Base-by-base conservation (phyloP, 805 yeast genomes). In the Suhomyces sp. region DNA sequence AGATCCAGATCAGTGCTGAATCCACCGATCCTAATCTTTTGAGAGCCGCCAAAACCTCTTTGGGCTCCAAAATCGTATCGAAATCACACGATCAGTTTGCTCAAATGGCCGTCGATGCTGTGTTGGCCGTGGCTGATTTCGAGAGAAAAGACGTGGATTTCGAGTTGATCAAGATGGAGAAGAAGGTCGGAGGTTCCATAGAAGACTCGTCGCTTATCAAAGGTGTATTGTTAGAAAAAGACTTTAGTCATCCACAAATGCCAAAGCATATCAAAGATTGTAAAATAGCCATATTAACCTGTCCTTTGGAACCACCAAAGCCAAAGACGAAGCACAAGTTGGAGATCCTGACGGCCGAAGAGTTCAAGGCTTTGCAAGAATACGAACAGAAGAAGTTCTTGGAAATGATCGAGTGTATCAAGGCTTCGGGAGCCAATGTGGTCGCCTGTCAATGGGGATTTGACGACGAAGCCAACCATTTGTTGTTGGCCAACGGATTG, bases 371-470 rank as follows among this genome's bases (percentile, higher is more conserved):
- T 57, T 81, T 94, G 67, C 99, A 96, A 76, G 83, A 82, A 49
- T 94, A 94, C 71, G 99, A 94, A 77, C 93, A 87, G 61, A 85
- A 87, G 58, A 91, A 90, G 70, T 94, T 94, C 68, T 82, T 79
- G 67, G 90, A 89, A 69, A 94, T 94, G 99, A 91, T 94, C 54
- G 79, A 86, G 54, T 74, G 79, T 57, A 96, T 94, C 51, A 92
- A 94, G 73, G 82, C 80, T 24, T 80, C 96, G 0, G 98, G 98
- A 42, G 98, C 99, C 27, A 93, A 92, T 70, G 83, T 93, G 52
- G 99, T 93, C 49, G 93, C 96, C 40, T 94, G 99, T 75, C 99
- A 93, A 76, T 93, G 99, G 99, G 99, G 99, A 15, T 94, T 93
- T 64, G 99, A 93, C 71, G 99, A 93, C 70, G 99, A 93, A 77